Base-by-base conservation (phyloP, 1,284 basidiomycete species). In the Moesziomyces sp. region DNA sequence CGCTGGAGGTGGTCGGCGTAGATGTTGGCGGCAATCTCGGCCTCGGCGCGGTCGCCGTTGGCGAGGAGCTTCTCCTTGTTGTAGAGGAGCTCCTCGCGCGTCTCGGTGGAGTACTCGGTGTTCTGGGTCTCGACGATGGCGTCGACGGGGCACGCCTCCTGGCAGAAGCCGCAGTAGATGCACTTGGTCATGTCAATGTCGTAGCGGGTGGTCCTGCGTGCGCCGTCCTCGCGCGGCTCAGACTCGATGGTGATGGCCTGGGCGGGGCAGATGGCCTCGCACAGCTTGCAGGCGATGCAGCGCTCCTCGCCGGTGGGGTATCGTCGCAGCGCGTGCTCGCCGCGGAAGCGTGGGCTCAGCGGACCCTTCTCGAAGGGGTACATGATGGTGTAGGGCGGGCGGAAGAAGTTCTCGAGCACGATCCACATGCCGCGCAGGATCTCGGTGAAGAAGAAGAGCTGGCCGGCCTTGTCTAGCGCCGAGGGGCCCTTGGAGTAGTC, bases 161-260 rank as follows among this genome's bases (percentile, higher is more conserved):
- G 77, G 63, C 80, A 83, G 70, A 81, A 79, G n/a, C 80, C 81
- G 47, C 81, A 84, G 77, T 84, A 83, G 68, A 81, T 82, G 77
- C 77, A 80, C 83, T 89, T 89, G 70, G 88, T 89, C 88, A 89
- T 98, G 86, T 98, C 96, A 82, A 97, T 94, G 86, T 97, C 94
- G 85, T 99, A 99, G 89, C 93, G 93, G 43, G 97, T 99, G 59
- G 97, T 99, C 86, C 94, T 89, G 83, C 97, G 90, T 60, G 94
- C 96, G 58, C 97, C 97, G 84, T 99, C 97, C 85, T 91, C 88
- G 76, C 97, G 91, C 56, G 95, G 91, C 86, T 99, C 97, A 73
- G 93, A 94, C 87, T 99, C 97, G 83, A 99, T 99, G 28, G 97
- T 99, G 85, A 99, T 99, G 19, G 97, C 97, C 86, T 98, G 97